Base-by-base conservation (phyloP, 371 early-diverging fungal species). In the Blakeslea trispora region DNA sequence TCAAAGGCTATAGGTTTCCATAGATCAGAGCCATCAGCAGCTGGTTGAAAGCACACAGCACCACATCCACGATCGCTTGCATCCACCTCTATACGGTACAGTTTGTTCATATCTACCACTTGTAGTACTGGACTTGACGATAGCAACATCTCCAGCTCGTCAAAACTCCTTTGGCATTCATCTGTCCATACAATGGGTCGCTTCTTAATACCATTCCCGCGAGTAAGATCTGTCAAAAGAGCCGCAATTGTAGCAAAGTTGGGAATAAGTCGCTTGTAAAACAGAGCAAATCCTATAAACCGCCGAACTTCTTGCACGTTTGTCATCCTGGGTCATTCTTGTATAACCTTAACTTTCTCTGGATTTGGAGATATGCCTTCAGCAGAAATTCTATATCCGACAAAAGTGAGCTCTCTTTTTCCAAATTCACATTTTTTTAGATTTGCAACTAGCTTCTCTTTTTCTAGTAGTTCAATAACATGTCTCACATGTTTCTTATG, bases 231-330 rank as follows among this genome's bases (percentile, higher is more conserved):
- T 0, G 71, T 77, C 1, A 82, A 46, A 2, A 83, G 81, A 0
- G 61, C 21, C 0, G 72, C 76, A 8, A 79, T 55, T 3, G 54
- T 14, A 6, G 75, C 50, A 47, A 68, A 83, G 14, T 71, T 40
- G 5, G 43, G 19, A 10, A 87, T 77, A 47, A 82, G 85, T 3
- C 74, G 59, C 0, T 71, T 66, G 64, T 82, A 81, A 56, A 67
- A 86, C 18, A 79, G 80, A 7, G 71, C 57, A 18, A 81, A 60
- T 0, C 88, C 86, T 0, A 84, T 59, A 59, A 87, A 83, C 1
- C 48, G 53, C 46, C 69, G 69, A 0, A 88, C 40, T 10, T 83
- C 66, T 3, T 59, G 64, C 0, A 69, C 61, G 18, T 37, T 44
- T 0, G 3, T 53, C 0, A 79, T 83, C 0, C 35, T n/a, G 2